Evolutionary conservation across 345 rosid species (phyloP).

Genomic region (Murraya koenigii): DNA sequence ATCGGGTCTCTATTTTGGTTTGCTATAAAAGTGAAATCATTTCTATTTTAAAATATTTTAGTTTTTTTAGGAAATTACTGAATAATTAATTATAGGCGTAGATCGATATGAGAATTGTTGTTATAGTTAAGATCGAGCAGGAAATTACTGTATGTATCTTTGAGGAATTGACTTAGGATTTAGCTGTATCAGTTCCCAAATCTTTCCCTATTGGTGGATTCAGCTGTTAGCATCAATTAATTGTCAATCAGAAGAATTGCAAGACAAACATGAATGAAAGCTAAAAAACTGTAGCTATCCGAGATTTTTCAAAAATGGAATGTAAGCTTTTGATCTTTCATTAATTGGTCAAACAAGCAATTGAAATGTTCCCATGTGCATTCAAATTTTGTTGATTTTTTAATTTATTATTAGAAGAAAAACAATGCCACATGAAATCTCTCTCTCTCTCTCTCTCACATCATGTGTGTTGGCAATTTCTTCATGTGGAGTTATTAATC

Average conservation of each 20-base stretch:
- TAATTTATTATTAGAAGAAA: background rate
- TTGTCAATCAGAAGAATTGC: background rate
- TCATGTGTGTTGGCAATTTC: background rate
- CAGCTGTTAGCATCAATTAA: too few species aligned
- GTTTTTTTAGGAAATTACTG: background rate
- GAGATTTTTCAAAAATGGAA: background rate
- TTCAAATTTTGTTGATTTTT: background rate
- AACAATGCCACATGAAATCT: background rate
- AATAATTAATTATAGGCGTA: background rate
- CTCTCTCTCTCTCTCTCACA: background rate
- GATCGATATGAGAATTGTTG: background rate
- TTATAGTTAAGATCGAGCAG: background rate
- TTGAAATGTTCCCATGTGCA: background rate
- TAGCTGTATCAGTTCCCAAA: background rate
- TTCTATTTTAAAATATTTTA: too few species aligned
- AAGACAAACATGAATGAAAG: background rate
- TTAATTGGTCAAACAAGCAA: background rate
- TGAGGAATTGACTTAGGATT: background rate
- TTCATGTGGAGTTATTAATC: background rate
- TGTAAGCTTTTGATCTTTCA: background rate
- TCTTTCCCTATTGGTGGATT: background rate
- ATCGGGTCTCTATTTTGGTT: background rate
- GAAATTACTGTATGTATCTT: background rate
- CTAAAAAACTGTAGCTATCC: background rate
- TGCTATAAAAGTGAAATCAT: background rate